A percentile compares a stretch with the other conserved stretches of the same genome.
Conservation (phyloP, 805 yeast genomes). For the Candida hispaniensis region DNA sequence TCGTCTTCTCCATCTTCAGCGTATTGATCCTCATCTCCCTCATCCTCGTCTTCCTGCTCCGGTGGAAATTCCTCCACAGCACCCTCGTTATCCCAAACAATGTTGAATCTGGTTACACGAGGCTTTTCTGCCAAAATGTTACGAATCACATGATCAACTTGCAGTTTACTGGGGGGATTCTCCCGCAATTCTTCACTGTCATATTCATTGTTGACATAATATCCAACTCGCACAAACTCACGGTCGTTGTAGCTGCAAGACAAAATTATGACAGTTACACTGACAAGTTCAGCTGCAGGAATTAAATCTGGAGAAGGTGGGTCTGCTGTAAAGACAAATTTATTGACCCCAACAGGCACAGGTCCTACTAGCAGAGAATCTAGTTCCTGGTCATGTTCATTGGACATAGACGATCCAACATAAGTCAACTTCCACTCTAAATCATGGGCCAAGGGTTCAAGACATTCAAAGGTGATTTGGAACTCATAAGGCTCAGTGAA, state of each 20-base stretch:
- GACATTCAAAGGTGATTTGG: constrained; percentile 94
- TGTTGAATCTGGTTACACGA: constrained; percentile 90
- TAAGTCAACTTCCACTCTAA: constrained; percentile 96
- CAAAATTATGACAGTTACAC: constrained; percentile 85
- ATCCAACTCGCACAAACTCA: constrained; percentile 95
- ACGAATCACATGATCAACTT: constrained; percentile 86
- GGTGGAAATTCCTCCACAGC: constrained; percentile 63
- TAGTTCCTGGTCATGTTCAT: constrained; percentile 93
- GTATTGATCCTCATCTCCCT: constrained; percentile 48
- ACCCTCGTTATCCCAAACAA: constrained; percentile 85
- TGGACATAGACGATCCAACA: constrained; percentile 88
- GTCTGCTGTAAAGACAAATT: constrained; percentile 86
- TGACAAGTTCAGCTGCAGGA: constrained; percentile 90
- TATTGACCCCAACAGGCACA: constrained; percentile 93
- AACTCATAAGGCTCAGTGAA: constrained; percentile 91
- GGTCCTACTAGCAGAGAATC: constrained; percentile 98
- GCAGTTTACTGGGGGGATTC: constrained; percentile 88
- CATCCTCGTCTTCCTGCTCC: constrained; percentile 57
- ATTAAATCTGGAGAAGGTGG: constrained; percentile 94
- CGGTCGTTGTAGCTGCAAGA: constrained; percentile 89
- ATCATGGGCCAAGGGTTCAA: constrained; percentile 78
- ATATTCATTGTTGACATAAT: constrained; percentile 94
- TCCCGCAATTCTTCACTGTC: constrained; percentile 88
- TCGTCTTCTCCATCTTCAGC: constrained; percentile 30
- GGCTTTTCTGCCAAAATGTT: constrained; percentile 96